These are phyloP conservation scores for Metarhizium robertsii DNA, from an alignment of 2,329 filamentous ascomycete species.

Conservation along the genomic window DNA sequence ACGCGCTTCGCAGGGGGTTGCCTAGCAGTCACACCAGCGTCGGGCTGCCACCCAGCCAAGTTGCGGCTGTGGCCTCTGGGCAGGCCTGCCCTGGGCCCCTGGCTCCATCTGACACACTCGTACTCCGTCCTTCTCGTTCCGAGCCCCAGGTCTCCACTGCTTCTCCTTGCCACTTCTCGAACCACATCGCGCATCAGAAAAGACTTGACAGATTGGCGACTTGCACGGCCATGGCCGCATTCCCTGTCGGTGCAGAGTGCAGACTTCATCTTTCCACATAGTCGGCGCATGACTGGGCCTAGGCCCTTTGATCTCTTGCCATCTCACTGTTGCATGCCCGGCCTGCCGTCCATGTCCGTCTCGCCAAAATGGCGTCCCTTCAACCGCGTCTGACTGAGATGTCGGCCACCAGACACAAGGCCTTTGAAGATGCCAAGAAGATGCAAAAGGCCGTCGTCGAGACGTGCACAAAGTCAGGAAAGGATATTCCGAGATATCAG, in stretches of 20 bases:
- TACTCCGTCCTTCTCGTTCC: background rate
- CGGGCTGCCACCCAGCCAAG: too few relatives aligned
- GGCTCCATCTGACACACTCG: background rate
- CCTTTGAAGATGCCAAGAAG: constrained; percentile 59
- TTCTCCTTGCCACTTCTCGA: constrained; percentile 5
- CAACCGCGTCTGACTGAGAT: constrained; percentile 31
- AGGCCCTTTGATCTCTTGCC: too few relatives aligned
- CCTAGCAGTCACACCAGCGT: too few relatives aligned
- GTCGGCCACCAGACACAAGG: constrained; percentile 45
- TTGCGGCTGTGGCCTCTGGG: too few relatives aligned
- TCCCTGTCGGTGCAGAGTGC: background rate
- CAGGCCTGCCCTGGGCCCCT: too few relatives aligned
- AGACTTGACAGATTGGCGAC: background rate
- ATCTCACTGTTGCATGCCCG: background rate
- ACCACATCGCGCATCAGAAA: background rate
- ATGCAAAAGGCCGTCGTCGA: constrained; percentile 59
- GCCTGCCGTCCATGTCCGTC: background rate
- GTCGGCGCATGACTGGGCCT: background rate
- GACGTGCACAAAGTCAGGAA: constrained; percentile 48
- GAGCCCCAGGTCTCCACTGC: background rate
- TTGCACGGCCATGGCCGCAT: background rate
- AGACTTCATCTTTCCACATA: background rate
- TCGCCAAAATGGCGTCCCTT: constrained; percentile 30
- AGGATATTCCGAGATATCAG: constrained; percentile 55
- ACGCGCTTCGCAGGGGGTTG: too few relatives aligned